phyloP scores from a whole-genome alignment of 2,329 filamentous ascomycete species.

The Gyromitra esculenta region DNA sequence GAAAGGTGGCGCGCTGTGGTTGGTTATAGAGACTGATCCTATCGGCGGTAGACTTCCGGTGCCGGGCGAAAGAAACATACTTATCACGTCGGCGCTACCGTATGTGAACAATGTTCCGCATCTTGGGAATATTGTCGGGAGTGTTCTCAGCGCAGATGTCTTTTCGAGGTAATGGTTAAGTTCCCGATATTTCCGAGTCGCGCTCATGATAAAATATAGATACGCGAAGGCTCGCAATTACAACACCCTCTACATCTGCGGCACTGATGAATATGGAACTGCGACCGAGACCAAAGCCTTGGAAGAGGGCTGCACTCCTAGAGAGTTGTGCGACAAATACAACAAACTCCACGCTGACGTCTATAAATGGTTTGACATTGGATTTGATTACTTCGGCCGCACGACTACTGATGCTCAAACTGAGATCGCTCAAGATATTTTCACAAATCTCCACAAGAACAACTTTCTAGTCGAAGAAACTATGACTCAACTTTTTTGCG shows the following conservation, averaged over 20 bases:
- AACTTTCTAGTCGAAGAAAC: slow-evolving; percentile 86
- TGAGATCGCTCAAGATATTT: slow-evolving; percentile 91
- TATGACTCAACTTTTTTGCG: slow-evolving; percentile 90
- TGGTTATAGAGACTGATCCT: slow-evolving; percentile 42
- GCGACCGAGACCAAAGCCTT: slow-evolving; percentile 95
- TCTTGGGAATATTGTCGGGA: slow-evolving; percentile 87
- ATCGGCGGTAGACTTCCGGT: slow-evolving; percentile 63
- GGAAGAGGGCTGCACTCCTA: slow-evolving; percentile 82
- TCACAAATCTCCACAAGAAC: slow-evolving; percentile 85
- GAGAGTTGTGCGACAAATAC: slow-evolving; percentile 90
- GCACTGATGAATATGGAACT: slow-evolving; percentile 93
- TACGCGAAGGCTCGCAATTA: slow-evolving; percentile 82
- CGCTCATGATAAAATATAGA: slow-evolving; percentile 61
- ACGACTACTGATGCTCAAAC: slow-evolving; percentile 91
- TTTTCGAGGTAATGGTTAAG: slow-evolving; percentile 66
- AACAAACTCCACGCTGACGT: slow-evolving; percentile 88
- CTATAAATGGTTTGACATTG: slow-evolving; percentile 96
- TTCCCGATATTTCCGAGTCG: slow-evolving; percentile 3
- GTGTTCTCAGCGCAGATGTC: slow-evolving; percentile 87
- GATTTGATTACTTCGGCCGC: slow-evolving; percentile 92
- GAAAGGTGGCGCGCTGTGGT: slow-evolving; percentile 27
- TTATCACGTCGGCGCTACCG: slow-evolving; percentile 90
- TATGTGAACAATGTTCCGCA: slow-evolving; percentile 85
- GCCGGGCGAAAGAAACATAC: slow-evolving; percentile 81
- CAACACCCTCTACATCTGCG: slow-evolving; percentile 85